These are phyloP conservation scores for Syzygium syzygioides DNA, from an alignment of 441 rosid genomes.

Conservation along the genomic window DNA sequence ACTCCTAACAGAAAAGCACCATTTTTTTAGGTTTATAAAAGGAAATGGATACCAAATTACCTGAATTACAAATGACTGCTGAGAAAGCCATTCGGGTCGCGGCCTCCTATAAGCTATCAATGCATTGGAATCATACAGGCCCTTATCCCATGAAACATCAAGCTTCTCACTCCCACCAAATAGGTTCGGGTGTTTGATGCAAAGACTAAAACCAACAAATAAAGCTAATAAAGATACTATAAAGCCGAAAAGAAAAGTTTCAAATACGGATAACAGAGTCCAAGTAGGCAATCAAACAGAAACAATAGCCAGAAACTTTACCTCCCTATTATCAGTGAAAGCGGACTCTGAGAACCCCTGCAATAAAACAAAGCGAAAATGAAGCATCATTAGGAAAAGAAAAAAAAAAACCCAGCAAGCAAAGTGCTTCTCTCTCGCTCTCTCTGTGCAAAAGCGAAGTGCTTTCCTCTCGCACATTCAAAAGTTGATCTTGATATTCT, in stretches of 20 bases:
- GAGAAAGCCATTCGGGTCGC: slow-evolving; percentile 89
- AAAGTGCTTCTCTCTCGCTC: no score
- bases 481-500: not conserved
- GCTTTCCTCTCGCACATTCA: not conserved
- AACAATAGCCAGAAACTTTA: slow-evolving; percentile 10
- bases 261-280: not conserved
- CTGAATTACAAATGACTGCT: slow-evolving; percentile 80
- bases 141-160: slow-evolving; percentile 92
- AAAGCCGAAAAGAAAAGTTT: not conserved
- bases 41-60: slow-evolving; percentile 18
- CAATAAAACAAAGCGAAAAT: not conserved
- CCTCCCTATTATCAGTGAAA: slow-evolving; percentile 94
- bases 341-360: slow-evolving; percentile 67
- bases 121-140: slow-evolving; percentile 80
- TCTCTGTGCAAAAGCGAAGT: not conserved
- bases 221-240: slow-evolving; percentile 5
- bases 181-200: slow-evolving; percentile 89
- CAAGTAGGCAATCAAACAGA: not conserved
- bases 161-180: slow-evolving; percentile 99
- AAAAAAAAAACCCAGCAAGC: not conserved
- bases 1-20: not conserved
- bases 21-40: not conserved
- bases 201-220: slow-evolving; percentile 51
- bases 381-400: not conserved
- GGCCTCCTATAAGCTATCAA: slow-evolving; percentile 84